phyloP scores from a whole-genome alignment of 2,329 filamentous ascomycete genomes.

The Colletotrichum eremochloae region DNA sequence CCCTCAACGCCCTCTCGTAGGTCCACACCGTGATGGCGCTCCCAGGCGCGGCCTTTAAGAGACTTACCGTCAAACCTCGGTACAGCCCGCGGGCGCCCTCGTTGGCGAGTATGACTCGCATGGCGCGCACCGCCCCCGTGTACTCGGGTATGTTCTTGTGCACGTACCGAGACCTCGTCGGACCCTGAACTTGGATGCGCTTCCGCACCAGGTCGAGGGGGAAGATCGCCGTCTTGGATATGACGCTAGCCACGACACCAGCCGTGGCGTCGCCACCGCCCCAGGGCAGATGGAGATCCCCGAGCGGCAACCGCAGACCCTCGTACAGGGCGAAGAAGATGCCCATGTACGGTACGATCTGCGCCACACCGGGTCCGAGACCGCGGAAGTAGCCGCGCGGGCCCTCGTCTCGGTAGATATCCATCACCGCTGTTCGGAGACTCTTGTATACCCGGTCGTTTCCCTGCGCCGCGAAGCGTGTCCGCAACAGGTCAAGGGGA shows the following conservation, averaged over 20 bases:
- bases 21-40: slow-evolving; percentile 96
- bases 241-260: slow-evolving; percentile 81
- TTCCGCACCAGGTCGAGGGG: slow-evolving; percentile 94
- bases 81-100: slow-evolving; percentile 89
- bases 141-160: slow-evolving; percentile 93
- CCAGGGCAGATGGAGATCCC: slow-evolving; percentile 70
- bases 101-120: slow-evolving; percentile 74
- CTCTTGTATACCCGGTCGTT: slow-evolving; percentile 82
- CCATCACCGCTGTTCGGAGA: slow-evolving; percentile 74
- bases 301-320: slow-evolving; percentile 73
- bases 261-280: slow-evolving; percentile 87
- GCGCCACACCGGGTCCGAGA: slow-evolving; percentile 81
- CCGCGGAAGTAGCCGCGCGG: slow-evolving; percentile 87
- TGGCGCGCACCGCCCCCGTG: slow-evolving; percentile 73
- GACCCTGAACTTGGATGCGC: slow-evolving; percentile 94
- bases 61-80: slow-evolving; percentile 86
- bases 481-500: slow-evolving; percentile 91
- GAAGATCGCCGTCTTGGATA: slow-evolving; percentile 91
- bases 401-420: slow-evolving; percentile 84
- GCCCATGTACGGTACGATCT: slow-evolving; percentile 97
- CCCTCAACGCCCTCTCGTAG: slow-evolving; percentile 81
- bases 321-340: slow-evolving; percentile 96
- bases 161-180: slow-evolving; percentile 82
- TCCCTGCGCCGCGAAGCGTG: slow-evolving; percentile 96
- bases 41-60: slow-evolving; percentile 94